phyloP scores from a whole-genome alignment of 352 stramenopile species.

The Phytophthora hybrid region DNA sequence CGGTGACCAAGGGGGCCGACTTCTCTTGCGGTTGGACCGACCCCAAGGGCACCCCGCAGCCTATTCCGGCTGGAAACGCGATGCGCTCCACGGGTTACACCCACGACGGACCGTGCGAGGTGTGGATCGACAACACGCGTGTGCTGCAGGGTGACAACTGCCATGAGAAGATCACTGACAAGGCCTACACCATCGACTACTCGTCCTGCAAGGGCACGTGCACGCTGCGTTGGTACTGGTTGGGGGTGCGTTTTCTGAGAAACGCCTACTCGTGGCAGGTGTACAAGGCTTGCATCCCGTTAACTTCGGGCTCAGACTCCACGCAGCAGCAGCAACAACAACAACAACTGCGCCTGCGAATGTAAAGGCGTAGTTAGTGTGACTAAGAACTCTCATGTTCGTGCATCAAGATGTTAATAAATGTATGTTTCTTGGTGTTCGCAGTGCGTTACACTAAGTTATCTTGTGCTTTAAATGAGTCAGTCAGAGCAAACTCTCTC shows the following conservation, averaged over 20 bases:
- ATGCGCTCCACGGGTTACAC: conserved; percentile 56
- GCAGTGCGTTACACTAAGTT: too few species aligned
- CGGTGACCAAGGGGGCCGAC: conserved; percentile 31
- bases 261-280: conserved; percentile 53
- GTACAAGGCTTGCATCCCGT: conserved; percentile 52
- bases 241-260: conserved; percentile 37
- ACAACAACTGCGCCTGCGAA: neutral
- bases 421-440: neutral
- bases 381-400: neutral
- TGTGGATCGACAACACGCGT: conserved; percentile 48
- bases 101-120: conserved; percentile 49
- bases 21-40: conserved; percentile 46
- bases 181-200: conserved; percentile 27
- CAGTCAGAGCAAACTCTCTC: too few species aligned
- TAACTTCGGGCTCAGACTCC: conserved; percentile 1
- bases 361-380: neutral
- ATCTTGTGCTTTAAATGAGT: too few species aligned
- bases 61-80: conserved; percentile 38
- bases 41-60: conserved; percentile 34
- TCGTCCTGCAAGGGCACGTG: conserved; percentile 14
- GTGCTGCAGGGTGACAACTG: conserved; percentile 35
- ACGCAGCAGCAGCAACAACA: neutral
- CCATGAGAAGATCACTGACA: conserved; percentile 35
- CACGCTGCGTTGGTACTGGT: conserved; percentile 17
- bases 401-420: neutral